Evolutionary conservation across 495 filamentous ascomycete species (phyloP), one percentile per base, ranked within the genome.

Genomic region (Penicillium macrosclerotiorum): DNA sequence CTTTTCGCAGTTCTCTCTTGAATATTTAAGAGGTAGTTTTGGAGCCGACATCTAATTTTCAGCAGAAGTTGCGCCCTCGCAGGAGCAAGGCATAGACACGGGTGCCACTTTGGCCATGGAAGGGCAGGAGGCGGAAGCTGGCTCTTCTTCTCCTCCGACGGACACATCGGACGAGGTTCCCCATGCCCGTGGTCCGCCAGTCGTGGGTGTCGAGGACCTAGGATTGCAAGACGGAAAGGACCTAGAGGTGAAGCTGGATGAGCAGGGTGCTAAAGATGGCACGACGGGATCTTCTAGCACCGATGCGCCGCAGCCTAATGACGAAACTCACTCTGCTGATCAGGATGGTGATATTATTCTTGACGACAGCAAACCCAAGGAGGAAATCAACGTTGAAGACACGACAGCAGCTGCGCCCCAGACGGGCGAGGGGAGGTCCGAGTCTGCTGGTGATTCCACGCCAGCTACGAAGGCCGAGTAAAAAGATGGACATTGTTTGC

Each of bases 161-260:
- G 69, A 74, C 12, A 46, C 62, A 4, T 56, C 61, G 6, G 67
- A 69, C 33, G 89, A 93, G 53, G 55, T 79, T 1, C 88, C 90
- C 9, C 89, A 95, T 58, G 89, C 87, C 2, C 77, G 87, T 12
- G 88, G 90, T 0, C 92, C 93, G 0, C 79, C 85, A 8, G 76
- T 87, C 45, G 82, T 98, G 18, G 91, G 90, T 0, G 80, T 89
- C 19, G 86, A 90, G 55, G 93, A 98, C 59, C 82, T 86, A 59
- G 93, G 93, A 1, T 80, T 89, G 13, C 92, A 96, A 62, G 72
- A 77, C 17, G 68, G 72, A n/a, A 66, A 67, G 37, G 72, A 68
- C 3, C 63, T 76, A 6, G 65, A 76, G 42, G 61, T 76, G 67
- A 58, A 55, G 1, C 59, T 76, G 19, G 50, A 41, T 12, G 46